A percentile compares a stretch with the other conserved stretches of the same genome.
These are phyloP conservation scores for Microbotryum saponariae DNA, from an alignment of 1,284 basidiomycete species.

Conservation along the genomic window DNA sequence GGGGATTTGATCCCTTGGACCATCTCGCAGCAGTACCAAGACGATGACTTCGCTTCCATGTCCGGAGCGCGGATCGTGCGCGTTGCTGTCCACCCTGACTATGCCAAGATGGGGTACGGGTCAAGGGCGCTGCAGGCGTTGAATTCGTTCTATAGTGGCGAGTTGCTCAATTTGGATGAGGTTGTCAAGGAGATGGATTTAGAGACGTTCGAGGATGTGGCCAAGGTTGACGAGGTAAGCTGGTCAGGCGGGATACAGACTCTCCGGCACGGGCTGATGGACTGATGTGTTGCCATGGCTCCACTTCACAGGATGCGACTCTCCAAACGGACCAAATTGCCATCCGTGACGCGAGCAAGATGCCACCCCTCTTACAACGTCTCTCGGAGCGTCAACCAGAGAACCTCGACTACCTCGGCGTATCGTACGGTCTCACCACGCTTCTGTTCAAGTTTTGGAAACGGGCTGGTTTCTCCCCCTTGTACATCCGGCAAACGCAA, in stretches of 20 bases:
- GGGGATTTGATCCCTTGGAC: slow-evolving; percentile 99
- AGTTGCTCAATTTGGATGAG: slow-evolving; percentile 84
- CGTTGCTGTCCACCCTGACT: slow-evolving; percentile 96
- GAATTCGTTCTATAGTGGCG: slow-evolving; percentile 84
- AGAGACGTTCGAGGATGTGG: slow-evolving; percentile 56
- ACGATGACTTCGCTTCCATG: slow-evolving; percentile 83
- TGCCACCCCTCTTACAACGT: slow-evolving; percentile 90
- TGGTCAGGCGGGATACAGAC: background rate
- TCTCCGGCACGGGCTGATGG: background rate
- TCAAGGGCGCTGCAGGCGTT: slow-evolving; percentile 80
- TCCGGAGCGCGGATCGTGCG: slow-evolving; percentile 88
- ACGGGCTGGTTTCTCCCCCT: slow-evolving; percentile 76
- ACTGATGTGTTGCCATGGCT: background rate
- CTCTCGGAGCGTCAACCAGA: slow-evolving; percentile 87
- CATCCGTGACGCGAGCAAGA: slow-evolving; percentile 64
- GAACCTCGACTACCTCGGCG: slow-evolving; percentile 86
- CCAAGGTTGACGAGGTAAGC: slow-evolving; percentile 55
- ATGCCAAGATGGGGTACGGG: slow-evolving; percentile 95
- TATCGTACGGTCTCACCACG: slow-evolving; percentile 89
- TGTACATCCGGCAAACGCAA: slow-evolving; percentile 87
- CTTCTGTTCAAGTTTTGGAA: slow-evolving; percentile 95
- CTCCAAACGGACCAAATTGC: slow-evolving; percentile 61
- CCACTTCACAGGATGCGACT: slow-evolving; percentile 38
- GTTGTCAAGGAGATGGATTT: slow-evolving; percentile 47
- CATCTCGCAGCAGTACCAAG: slow-evolving; percentile 92